A percentile compares a stretch with the other conserved stretches of the same genome.
Conservation (phyloP, 495 filamentous ascomycete genomes). For the Hyaloscypha finlandica region DNA sequence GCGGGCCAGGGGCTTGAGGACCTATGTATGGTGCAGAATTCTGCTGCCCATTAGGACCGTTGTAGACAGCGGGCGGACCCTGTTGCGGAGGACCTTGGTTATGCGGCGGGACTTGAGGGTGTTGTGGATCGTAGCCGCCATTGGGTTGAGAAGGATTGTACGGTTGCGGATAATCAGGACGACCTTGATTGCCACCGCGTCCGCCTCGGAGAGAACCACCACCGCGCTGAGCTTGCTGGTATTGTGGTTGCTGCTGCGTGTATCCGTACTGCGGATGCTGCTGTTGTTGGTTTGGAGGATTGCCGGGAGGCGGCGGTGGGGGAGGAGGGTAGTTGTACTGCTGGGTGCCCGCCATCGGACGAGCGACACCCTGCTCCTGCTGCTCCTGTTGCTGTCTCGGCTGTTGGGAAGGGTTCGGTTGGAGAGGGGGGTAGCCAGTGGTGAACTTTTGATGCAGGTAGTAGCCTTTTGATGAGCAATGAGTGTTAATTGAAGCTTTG, state of each 20-base stretch:
- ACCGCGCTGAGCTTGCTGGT: constrained; percentile 34
- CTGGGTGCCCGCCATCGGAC: constrained; percentile 27
- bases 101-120: constrained; percentile 28
- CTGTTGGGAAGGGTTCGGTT: not conserved
- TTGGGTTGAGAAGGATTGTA: constrained; percentile 29
- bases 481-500: constrained; percentile 33
- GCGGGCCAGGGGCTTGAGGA: constrained; percentile 31
- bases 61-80: constrained; percentile 15
- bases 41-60: constrained; percentile 26
- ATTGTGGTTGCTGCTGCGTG: constrained; percentile 24
- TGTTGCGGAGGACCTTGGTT: constrained; percentile 29
- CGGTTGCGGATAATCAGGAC: constrained; percentile 28
- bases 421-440: not conserved
- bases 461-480: constrained; percentile 21
- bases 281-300: constrained; percentile 32
- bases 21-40: constrained; percentile 31
- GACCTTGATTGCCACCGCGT: constrained; percentile 39
- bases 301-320: constrained; percentile 49
- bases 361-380: not conserved
- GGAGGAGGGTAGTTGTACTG: constrained; percentile 54
- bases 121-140: constrained; percentile 28
- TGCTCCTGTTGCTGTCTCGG: not conserved
- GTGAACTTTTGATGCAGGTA: not conserved
- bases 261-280: constrained; percentile 38
- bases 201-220: constrained; percentile 40